These are phyloP conservation scores for Epithele typhae DNA, from an alignment of 768 basidiomycete genomes.

Conservation along the genomic window DNA sequence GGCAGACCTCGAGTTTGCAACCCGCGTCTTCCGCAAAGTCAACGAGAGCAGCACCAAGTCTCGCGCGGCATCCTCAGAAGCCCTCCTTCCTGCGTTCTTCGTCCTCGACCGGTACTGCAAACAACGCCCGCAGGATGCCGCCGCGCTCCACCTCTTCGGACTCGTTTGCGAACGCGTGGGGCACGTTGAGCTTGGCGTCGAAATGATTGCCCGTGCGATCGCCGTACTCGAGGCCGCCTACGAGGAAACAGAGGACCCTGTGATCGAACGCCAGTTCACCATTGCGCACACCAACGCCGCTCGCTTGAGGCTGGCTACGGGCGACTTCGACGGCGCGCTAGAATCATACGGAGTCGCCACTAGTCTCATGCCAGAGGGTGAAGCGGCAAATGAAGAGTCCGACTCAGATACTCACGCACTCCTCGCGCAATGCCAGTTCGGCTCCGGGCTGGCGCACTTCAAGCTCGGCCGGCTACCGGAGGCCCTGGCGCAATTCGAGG, in stretches of 20 bases:
- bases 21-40: conserved; percentile 46
- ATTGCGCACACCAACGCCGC: conserved; percentile 82
- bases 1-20: conserved; percentile 75
- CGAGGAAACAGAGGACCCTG: conserved; percentile 79
- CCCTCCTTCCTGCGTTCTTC: conserved; percentile 75
- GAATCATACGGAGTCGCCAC: conserved; percentile 70
- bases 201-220: conserved; percentile 59
- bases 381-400: conserved; percentile 29
- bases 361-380: conserved; percentile 56
- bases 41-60: conserved; percentile 16
- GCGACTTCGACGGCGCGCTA: conserved; percentile 55
- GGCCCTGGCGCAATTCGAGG: conserved; percentile 66
- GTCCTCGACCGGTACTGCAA: conserved; percentile 73
- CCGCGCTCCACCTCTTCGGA: conserved; percentile 78
- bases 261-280: conserved; percentile 73
- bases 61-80: conserved; percentile 30
- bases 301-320: conserved; percentile 60
- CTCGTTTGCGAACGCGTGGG: conserved; percentile 84
- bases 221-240: conserved; percentile 78
- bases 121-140: conserved; percentile 61
- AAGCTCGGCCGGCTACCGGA: conserved; percentile 55
- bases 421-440: conserved; percentile 63
- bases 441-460: conserved; percentile 69
- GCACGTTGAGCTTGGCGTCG: conserved; percentile 55
- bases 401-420: conserved; percentile 35